Evolutionary conservation across 2,329 filamentous ascomycete genomes (phyloP), one percentile per base, ranked within the genome.

Genomic region (Colletotrichum euphorbiae): DNA sequence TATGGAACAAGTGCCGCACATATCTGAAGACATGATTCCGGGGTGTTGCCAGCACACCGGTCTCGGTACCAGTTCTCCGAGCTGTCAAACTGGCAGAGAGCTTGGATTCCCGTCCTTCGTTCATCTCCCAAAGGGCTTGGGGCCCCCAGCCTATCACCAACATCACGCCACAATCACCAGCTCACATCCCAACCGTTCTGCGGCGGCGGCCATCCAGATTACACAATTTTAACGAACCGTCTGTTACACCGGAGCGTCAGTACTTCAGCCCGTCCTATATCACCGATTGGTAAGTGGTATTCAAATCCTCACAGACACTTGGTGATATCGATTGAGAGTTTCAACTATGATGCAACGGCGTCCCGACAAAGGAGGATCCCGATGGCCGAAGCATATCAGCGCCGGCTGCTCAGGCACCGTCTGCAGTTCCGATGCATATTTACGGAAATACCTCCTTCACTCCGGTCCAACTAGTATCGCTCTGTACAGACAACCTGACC

Each of bases 101-200:
- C 62, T 62, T 31, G 19, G 56, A 45, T 48, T 50, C 50, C 17
- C 19, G 38, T 48, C 45, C 46, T 38, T 57, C 52, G 31, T 6
- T 31, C 38, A 36, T 43, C 43, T 28, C 31, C 46, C 46, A 52
- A 43, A 33, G 36, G 33, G 43, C 38, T 38, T 40, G n/a, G 7
- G 6, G 28, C 57, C 51, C 17, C 43, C 43, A 36, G 28, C 50
- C 15, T 21, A 38, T 28, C 31, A 24, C 52, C 46, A 33, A 55
- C 48, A 65, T 65, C 48, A 65, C 65, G 61, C 61, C 61, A 59
- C 48, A 24, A 43, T 33, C 52, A 46, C 42, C 50, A 36, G 64
- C 59, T 46, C 31, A 7, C 38, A 38, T 38, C 24, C 50, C 43
- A 57, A 38, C 52, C 24, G 12, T 56, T 40, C 57, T 60, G 15